Conservation (phyloP, 2,329 filamentous ascomycete genomes). For the Sporothrix euskadiensis region DNA sequence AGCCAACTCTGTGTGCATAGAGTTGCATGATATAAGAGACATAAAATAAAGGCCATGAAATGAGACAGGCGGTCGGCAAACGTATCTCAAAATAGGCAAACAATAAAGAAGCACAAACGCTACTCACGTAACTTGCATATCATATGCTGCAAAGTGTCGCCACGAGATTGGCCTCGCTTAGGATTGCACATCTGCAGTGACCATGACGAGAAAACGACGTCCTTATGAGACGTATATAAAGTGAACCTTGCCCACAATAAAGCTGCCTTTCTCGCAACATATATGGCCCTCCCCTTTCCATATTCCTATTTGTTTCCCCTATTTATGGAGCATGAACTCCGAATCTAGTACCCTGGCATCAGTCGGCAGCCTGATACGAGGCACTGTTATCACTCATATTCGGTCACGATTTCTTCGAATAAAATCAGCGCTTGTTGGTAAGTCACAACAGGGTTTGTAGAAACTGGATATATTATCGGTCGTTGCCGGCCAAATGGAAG, state of each 20-base stretch:
- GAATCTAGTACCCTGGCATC: no score
- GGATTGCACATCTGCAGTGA: background rate
- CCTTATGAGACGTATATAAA: background rate
- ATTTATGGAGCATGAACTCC: no score
- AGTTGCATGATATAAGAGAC: background rate
- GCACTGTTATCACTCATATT: background rate
- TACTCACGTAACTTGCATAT: background rate
- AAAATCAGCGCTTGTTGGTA: no score
- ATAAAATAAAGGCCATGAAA: background rate
- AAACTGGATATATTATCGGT: constrained; percentile 32
- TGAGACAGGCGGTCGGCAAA: background rate
- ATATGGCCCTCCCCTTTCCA: no score
- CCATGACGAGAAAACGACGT: background rate
- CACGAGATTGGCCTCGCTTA: constrained; percentile 2
- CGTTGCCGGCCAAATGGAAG: constrained; percentile 34
- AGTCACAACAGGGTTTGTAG: background rate
- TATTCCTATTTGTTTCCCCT: no score
- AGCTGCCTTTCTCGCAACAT: no score
- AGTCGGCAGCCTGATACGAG: no score
- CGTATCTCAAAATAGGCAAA: background rate
- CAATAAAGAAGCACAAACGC: background rate
- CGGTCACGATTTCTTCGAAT: no score
- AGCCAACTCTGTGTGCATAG: background rate
- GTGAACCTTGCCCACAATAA: no score
- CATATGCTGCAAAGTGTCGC: constrained; percentile 19